Evolutionary conservation across 2,329 filamentous ascomycete genomes (phyloP).

Genomic region (Neonectria coccinea): DNA sequence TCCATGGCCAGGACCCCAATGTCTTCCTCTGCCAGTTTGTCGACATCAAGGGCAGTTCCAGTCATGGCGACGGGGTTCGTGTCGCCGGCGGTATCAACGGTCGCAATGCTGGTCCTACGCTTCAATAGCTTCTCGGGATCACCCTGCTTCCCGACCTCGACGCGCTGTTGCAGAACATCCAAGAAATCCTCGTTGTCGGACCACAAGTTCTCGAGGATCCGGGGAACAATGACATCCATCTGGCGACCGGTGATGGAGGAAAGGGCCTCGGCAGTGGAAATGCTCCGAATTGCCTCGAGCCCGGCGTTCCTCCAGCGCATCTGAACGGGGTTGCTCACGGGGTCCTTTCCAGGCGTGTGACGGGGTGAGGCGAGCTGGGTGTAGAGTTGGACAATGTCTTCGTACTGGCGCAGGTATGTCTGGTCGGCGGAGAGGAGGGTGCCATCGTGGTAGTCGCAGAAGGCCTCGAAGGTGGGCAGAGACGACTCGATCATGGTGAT

Average conservation of each 20-base stretch:
- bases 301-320: constrained; percentile 83
- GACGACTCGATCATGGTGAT: constrained; percentile 94
- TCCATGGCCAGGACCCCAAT: constrained; percentile 86
- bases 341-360: constrained; percentile 61
- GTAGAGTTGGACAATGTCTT: constrained; percentile 83
- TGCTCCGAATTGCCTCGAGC: constrained; percentile 81
- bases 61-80: constrained; percentile 79
- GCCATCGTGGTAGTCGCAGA: constrained; percentile 89
- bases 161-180: constrained; percentile 73
- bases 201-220: constrained; percentile 89
- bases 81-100: constrained; percentile 71
- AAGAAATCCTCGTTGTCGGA: constrained; percentile 78
- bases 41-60: constrained; percentile 86
- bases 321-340: constrained; percentile 76
- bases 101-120: constrained; percentile 82
- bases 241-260: constrained; percentile 81
- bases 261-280: constrained; percentile 83
- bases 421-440: constrained; percentile 88
- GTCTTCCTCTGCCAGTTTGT: constrained; percentile 90
- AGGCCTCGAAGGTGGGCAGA: constrained; percentile 85
- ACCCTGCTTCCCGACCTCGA: constrained; percentile 74
- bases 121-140: constrained; percentile 73
- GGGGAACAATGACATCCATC: constrained; percentile 82
- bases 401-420: constrained; percentile 83
- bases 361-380: constrained; percentile 81